Conservation (phyloP, 139 green algal species). For the Coelastrella sp. region DNA sequence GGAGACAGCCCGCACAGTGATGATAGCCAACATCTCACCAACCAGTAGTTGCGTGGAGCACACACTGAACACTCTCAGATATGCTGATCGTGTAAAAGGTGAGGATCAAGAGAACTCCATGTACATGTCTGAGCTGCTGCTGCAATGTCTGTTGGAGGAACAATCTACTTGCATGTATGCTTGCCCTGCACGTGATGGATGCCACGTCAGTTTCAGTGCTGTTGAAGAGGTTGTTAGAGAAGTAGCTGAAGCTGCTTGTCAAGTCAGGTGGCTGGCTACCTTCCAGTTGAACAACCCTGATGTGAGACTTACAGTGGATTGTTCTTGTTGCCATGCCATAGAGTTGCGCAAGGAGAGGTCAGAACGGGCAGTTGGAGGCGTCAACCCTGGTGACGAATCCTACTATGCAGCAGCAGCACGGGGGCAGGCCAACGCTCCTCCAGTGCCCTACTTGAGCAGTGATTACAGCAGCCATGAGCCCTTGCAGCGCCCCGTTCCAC, state of each 20-base stretch:
- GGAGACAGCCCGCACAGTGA: constrained; percentile 91
- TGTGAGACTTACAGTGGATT: not conserved
- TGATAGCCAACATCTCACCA: constrained; percentile 98
- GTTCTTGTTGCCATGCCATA: constrained; percentile 24
- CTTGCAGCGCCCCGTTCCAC: not conserved
- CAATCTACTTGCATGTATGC: too few relatives aligned
- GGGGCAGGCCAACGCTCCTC: not conserved
- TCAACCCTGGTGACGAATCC: constrained; percentile 65
- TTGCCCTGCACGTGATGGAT: too few relatives aligned
- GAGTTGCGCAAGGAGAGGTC: constrained; percentile 82
- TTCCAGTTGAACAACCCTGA: too few relatives aligned
- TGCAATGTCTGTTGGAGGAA: not conserved
- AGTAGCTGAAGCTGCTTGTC: too few relatives aligned
- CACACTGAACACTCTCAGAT: constrained; percentile 98
- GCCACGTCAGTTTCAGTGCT: too few relatives aligned
- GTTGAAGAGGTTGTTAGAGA: too few relatives aligned
- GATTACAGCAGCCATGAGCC: constrained; percentile 17
- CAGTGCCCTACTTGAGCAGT: not conserved
- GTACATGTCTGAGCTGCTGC: too few relatives aligned
- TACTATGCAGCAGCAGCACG: constrained; percentile 60
- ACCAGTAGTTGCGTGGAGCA: constrained; percentile 91
- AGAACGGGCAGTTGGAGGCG: constrained; percentile 67
- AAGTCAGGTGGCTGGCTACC: too few relatives aligned
- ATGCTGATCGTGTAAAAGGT: constrained; percentile 97
- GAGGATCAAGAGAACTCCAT: too few relatives aligned